Base-by-base conservation (phyloP, 768 basidiomycete species). In the Panaeolus papilionaceus region DNA sequence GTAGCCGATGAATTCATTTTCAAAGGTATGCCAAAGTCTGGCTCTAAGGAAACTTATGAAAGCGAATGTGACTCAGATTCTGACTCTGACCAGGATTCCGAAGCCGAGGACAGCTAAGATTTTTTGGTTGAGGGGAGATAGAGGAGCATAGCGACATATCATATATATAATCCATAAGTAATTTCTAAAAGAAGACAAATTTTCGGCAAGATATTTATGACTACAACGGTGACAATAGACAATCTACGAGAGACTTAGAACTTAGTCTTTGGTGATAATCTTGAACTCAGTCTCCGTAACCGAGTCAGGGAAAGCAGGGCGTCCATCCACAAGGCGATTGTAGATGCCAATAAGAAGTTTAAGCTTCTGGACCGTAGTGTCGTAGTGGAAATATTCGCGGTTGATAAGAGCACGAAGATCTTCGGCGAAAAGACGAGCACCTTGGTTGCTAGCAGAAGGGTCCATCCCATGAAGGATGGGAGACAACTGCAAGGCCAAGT, bases 381-480 rank as follows among this genome's bases (percentile, higher is more conserved):
- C 44, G n/a, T 45, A 45, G n/a, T 45, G 44, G n/a, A 16, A 45
- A 18, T 45, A 45, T 45, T 45, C 44, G 44, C 44, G 44, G n/a
- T 45, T 45, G 44, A 45, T 45, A n/a, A 45, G 44, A 18, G 44
- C 44, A 45, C 44, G 44, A 45, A 45, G 44, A 45, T 45, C 44
- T 45, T 45, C 44, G 4, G 44, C 44, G 44, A 45, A 45, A 14
- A 45, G 44, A n/a, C 44, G 44, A 45, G 44, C 44, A 45, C 44
- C 44, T 45, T 45, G 44, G 44, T 45, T 45, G 16, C 14, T 16
- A 14, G 44, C 44, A 45, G 44, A 45, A 14, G 11, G 14, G n/a
- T 45, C 44, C 44, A 45, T 45, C 5, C 44, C 44, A 45, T 45
- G 44, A 14, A 45, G n/a, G 44, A 45, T 45, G 16, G 44, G 44